Evolutionary conservation across 1,139 yeast species (phyloP).

Genomic region (Candida neerlandica): DNA sequence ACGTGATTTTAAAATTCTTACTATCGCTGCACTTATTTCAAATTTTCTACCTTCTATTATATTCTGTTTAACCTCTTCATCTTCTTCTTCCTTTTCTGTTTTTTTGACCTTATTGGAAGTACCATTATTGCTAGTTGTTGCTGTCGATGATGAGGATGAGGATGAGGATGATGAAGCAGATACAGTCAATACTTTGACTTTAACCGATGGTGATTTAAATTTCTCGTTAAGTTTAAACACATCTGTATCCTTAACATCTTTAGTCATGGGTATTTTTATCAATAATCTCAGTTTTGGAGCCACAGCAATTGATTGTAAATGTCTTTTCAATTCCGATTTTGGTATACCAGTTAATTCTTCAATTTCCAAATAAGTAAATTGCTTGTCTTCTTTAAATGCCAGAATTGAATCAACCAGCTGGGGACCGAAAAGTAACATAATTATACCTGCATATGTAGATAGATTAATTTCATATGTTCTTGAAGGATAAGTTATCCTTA

Average conservation of each 20-base stretch:
- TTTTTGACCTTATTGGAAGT: constrained; percentile 35
- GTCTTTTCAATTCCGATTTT: constrained; percentile 68
- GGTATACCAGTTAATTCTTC: constrained; percentile 72
- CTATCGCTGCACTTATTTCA: constrained; percentile 86
- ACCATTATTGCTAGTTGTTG: constrained; percentile 19
- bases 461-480: constrained; percentile 78
- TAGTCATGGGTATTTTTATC: constrained; percentile 72
- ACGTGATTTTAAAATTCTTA: constrained; percentile 81
- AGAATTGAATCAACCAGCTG: constrained; percentile 40
- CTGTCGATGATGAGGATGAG: constrained; percentile 17
- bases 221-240: constrained; percentile 66
- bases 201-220: constrained; percentile 70
- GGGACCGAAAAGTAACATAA: constrained; percentile 71
- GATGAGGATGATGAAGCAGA: constrained; percentile 30
- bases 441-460: constrained; percentile 79
- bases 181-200: constrained; percentile 80
- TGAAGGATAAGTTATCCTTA: constrained; percentile 65
- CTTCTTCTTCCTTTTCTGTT: constrained; percentile 42
- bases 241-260: constrained; percentile 67
- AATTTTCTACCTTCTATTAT: constrained; percentile 51
- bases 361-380: constrained; percentile 59
- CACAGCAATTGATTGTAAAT: constrained; percentile 80
- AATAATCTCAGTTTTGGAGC: constrained; percentile 80
- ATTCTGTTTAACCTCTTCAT: constrained; percentile 35
- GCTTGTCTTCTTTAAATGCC: constrained; percentile 46